Evolutionary conservation across 345 rosid genomes (phyloP).

Genomic region (Luvunga scandens): DNA sequence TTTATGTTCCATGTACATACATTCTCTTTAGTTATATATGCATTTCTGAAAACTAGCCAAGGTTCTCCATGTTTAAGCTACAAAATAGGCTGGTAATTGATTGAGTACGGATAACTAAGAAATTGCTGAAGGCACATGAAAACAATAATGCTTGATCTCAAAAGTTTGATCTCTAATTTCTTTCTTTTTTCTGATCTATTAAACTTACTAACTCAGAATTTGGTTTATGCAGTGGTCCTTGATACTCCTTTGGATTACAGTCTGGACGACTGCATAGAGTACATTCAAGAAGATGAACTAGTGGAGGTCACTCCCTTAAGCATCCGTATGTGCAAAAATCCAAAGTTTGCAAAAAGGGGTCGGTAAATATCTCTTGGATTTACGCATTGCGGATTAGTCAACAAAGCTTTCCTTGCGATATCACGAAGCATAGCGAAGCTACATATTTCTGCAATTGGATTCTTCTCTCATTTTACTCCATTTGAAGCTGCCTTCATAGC

Average conservation of each 20-base stretch:
- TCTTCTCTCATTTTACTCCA: not conserved
- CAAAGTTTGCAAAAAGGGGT: constrained; percentile 59
- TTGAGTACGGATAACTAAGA: not conserved
- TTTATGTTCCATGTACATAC: not conserved
- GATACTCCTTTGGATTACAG: constrained; percentile 89
- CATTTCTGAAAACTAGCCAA: not conserved
- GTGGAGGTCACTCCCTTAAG: constrained; percentile 93
- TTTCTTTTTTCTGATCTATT: not conserved
- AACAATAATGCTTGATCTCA: not conserved
- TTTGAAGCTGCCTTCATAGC: not conserved
- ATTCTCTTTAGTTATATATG: not conserved
- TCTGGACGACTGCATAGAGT: constrained; percentile 93
- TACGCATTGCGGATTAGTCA: not conserved
- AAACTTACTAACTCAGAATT: not conserved
- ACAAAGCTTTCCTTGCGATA: constrained; percentile 4
- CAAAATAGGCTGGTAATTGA: not conserved
- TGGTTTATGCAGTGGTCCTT: constrained; percentile 62
- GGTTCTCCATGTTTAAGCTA: not conserved
- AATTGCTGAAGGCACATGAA: not conserved
- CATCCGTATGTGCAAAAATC: constrained; percentile 89
- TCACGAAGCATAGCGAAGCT: not conserved
- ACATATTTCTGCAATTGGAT: not conserved
- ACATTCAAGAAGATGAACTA: constrained; percentile 93
- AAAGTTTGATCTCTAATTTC: not conserved
- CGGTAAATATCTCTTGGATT: constrained; percentile 27